Evolutionary conservation across 179 eudicot genomes (phyloP), one percentile per base, ranked within the genome.

Genomic region (Dionaea muscipula): DNA sequence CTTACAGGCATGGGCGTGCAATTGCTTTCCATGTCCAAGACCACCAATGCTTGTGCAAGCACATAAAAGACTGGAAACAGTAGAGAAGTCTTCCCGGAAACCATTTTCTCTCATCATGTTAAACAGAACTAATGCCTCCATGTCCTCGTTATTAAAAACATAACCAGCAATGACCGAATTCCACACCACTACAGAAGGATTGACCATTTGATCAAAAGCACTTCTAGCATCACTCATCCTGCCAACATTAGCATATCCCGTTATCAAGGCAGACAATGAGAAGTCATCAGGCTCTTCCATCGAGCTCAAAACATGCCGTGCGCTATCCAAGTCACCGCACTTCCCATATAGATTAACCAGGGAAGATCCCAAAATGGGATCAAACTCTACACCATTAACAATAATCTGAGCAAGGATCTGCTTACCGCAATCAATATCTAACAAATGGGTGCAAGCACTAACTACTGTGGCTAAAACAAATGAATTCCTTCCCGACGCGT

Each of bases 101-200:
- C 85, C 86, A 38, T 50, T 19, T 48, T 56, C 61, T 57, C 71
- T 70, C 94, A 91, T 80, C 71, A 46, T 61, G 21, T 58, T 51
- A 41, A 77, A 84, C 9, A 86, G 14, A 48, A 44, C 35, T 25
- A 88, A 35, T 17, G 89, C 89, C 65, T 84, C 79, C 31, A 19
- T 35, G 4, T 58, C 73, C 24, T 70, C 62, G 47, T 65, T 53
- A 59, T 79, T 82, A 17, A 68, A 60, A 14, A 82, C 68, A 71
- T 75, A 82, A 31, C 93, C 93, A 24, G 98, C 65, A 72, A 91
- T 87, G 78, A 91, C 61, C 10, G 94, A 71, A 67, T 91, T 91
- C 83, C 93, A 91, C 41, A 81, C 38, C 44, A 71, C 88, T 18
- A 79, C 74, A 64, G 89, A 80, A 14, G 83, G 78, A 53, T 71